These are phyloP conservation scores for Colletotrichum sp. DNA, from an alignment of 2,329 filamentous ascomycete species.

Conservation along the genomic window DNA sequence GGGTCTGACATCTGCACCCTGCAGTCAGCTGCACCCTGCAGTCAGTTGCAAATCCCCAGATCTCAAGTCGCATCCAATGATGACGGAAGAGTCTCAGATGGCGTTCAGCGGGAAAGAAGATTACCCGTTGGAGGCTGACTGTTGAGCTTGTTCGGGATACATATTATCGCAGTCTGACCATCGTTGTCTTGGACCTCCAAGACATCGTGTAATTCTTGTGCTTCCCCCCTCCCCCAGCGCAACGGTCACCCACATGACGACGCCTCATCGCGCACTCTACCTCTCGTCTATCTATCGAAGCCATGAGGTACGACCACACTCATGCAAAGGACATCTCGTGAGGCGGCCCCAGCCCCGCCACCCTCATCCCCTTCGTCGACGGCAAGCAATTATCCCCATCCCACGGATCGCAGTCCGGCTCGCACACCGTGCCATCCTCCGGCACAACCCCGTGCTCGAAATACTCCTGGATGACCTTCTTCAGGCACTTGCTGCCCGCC, in stretches of 20 bases:
- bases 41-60: neutral
- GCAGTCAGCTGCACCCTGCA: neutral
- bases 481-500: slow-evolving; percentile 23
- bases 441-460: slow-evolving; percentile 33
- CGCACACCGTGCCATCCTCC: slow-evolving; percentile 22
- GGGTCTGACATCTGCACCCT: neutral
- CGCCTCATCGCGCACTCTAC: neutral
- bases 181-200: neutral
- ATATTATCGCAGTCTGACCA: neutral
- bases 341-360: neutral
- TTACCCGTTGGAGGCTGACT: neutral
- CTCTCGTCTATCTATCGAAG: neutral
- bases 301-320: neutral
- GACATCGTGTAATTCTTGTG: neutral
- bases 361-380: neutral
- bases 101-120: neutral
- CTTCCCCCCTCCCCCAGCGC: neutral
- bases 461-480: slow-evolving; percentile 26
- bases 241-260: neutral
- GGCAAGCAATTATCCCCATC: neutral
- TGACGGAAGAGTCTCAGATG: neutral
- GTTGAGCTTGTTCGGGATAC: neutral
- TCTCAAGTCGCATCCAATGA: neutral
- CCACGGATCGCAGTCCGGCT: slow-evolving; percentile 25
- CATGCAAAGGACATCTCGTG: neutral